These are phyloP conservation scores for Solanum pinnatisectum DNA, from an alignment of 257 asterid genomes.

Conservation along the genomic window DNA sequence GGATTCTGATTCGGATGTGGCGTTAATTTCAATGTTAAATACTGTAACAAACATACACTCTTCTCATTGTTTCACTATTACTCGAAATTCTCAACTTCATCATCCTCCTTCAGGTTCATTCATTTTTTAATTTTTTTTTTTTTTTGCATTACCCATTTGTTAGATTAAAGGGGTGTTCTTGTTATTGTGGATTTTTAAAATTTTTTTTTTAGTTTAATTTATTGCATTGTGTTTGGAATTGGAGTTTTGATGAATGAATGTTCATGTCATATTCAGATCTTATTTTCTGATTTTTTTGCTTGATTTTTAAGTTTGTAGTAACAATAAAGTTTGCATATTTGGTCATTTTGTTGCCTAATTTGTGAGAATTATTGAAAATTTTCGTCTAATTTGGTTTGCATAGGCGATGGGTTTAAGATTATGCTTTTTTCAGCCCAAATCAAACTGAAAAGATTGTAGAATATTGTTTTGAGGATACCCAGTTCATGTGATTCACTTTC, in stretches of 20 bases:
- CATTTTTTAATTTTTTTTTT: neutral
- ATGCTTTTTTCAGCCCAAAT: neutral
- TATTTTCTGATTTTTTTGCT: neutral
- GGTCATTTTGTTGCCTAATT: neutral
- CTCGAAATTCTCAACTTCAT: conserved; percentile 14
- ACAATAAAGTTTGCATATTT: neutral
- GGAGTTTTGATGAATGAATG: neutral
- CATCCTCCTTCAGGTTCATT: conserved; percentile 22
- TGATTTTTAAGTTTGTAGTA: neutral
- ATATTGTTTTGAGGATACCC: neutral
- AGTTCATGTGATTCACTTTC: neutral
- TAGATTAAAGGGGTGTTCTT: neutral
- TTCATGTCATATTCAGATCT: neutral
- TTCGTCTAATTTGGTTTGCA: neutral
- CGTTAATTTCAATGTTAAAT: conserved; percentile 24
- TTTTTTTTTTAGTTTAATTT: neutral
- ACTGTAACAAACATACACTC: neutral
- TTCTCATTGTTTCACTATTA: neutral
- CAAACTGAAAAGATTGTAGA: neutral
- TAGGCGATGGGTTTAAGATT: no score
- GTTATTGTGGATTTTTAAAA: neutral
- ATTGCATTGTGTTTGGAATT: neutral
- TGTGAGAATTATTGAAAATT: neutral
- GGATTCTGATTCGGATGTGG: conserved; percentile 20
- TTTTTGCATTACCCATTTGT: neutral